Base-by-base conservation (phyloP, 345 rosid species). In the Lepidium sativum region DNA sequence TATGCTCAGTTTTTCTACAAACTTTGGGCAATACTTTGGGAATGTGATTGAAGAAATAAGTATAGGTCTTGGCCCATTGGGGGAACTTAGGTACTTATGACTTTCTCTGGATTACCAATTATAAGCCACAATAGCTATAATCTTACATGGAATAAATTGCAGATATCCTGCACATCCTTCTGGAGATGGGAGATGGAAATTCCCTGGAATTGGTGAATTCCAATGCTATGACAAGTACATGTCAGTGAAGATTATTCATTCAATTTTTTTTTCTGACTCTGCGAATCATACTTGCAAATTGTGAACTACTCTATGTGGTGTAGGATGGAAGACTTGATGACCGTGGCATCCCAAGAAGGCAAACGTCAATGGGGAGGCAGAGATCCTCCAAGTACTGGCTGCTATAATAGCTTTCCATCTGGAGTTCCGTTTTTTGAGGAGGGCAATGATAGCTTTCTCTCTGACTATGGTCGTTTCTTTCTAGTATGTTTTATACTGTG, bases 161-260 rank as follows among this genome's bases (percentile, higher is more conserved):
- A 84, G 86, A 75, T 84, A 84, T 73, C 89, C 86, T 70, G 77
- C 89, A 49, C 89, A 81, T 78, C 89, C 89, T 64, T 69, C 68
- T 39, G 82, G 82, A 54, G 84, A 81, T 70, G 86, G 83, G 54
- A 81, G 86, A 73, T 84, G 89, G 89, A 75, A 74, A 62, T 84
- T 84, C 69, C 86, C 86, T 70, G 89, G 89, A 59, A 84, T 81
- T 35, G 89, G 89, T 77, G 89, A 84, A 84, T 84, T 84, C 37
- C 89, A 84, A 51, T 84, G 89, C 59, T 81, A 84, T 71, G 89
- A 84, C 79, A 84, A 84, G 72, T 84, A 84, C 75, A 84, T 84
- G 89, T 84, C 72, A 71, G 89, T 63, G 38, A 27, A 27, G 31
- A 60, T 71, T 67, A 47, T 67, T 78, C 54, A 43, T 79, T 59